A percentile compares a stretch with the other conserved stretches of the same genome.
These are phyloP conservation scores for Colletotrichum eremochloae DNA, from an alignment of 2,329 filamentous ascomycete genomes.

Conservation along the genomic window DNA sequence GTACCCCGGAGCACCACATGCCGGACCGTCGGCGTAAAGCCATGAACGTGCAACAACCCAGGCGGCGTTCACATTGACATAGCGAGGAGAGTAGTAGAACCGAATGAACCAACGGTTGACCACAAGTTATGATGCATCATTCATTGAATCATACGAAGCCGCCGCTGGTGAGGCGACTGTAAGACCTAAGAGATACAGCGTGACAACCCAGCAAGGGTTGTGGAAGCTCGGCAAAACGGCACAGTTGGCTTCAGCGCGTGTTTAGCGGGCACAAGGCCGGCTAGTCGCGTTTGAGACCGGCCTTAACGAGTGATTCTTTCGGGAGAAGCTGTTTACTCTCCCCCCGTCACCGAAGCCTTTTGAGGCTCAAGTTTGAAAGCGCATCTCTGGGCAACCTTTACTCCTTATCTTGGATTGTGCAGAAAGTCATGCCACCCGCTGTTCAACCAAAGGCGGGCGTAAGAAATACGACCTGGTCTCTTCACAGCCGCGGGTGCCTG, in stretches of 20 bases:
- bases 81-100: too few relatives aligned
- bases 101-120: too few relatives aligned
- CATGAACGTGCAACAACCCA: neutral
- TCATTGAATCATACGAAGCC: neutral
- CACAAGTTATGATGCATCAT: neutral
- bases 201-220: neutral
- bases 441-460: neutral
- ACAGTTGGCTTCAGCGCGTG: slow-evolving; percentile 1
- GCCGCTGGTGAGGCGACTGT: neutral
- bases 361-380: neutral
- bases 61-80: too few relatives aligned
- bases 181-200: neutral
- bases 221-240: slow-evolving; percentile 4
- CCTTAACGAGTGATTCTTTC: neutral
- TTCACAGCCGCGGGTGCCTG: slow-evolving; percentile 4
- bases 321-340: too few relatives aligned
- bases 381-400: neutral
- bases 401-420: too few relatives aligned
- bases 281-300: neutral
- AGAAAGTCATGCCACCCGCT: neutral
- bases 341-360: too few relatives aligned
- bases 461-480: neutral
- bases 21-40: neutral
- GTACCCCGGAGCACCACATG: neutral
- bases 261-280: slow-evolving; percentile 3